phyloP scores from a whole-genome alignment of 169 alveolate genomes.

The Babesia ovata region DNA sequence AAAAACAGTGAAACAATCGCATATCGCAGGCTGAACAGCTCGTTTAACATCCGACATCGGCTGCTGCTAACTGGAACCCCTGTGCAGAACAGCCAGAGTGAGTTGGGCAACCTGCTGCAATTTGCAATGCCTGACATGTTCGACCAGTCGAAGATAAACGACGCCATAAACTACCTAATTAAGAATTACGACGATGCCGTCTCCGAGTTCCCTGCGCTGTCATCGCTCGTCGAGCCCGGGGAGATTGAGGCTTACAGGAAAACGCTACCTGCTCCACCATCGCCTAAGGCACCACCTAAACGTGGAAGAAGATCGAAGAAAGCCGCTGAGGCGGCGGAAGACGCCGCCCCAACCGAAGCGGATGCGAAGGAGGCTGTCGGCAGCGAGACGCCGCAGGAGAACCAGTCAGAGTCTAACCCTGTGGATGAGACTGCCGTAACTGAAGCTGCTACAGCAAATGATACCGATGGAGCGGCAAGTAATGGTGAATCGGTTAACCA shows the following conservation, averaged over 20 bases:
- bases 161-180: constrained; percentile 76
- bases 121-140: constrained; percentile 89
- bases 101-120: constrained; percentile 84
- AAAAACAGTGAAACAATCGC: constrained; percentile 87
- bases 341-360: too few relatives aligned
- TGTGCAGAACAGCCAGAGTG: constrained; percentile 85
- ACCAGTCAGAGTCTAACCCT: too few relatives aligned
- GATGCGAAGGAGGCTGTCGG: neutral
- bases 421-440: too few relatives aligned
- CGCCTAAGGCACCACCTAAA: neutral
- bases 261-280: neutral
- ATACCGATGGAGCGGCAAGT: neutral
- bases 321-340: neutral
- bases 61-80: constrained; percentile 91
- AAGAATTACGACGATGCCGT: constrained; percentile 43
- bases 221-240: constrained; percentile 15
- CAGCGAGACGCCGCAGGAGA: too few relatives aligned
- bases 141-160: constrained; percentile 73
- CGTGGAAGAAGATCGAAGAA: neutral
- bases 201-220: constrained; percentile 14
- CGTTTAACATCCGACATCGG: constrained; percentile 80
- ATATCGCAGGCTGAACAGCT: constrained; percentile 82
- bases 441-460: neutral
- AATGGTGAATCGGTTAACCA: neutral
- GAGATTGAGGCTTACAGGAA: constrained; percentile 21